Evolutionary conservation across 371 early-diverging fungal species (phyloP), one percentile per base, ranked within the genome.

Genomic region (Fennellomyces sp.): DNA sequence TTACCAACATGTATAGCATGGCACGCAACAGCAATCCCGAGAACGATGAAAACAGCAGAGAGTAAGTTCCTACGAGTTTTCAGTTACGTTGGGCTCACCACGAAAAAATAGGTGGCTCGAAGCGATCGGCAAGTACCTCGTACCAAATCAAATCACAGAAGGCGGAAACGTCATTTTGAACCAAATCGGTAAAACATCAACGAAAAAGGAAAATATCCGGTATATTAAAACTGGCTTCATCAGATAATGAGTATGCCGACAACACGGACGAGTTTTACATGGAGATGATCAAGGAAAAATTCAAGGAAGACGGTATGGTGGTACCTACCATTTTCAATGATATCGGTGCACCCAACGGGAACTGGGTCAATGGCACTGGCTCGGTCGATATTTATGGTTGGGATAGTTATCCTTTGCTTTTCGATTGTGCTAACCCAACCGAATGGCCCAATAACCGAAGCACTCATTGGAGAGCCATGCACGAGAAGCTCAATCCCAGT

Each of bases 71-170:
- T 31, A 6, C 25, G 17, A 15, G n/a, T 19, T 31, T 31, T 3
- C 19, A 19, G 26, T 10, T 17, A 48, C 11, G 25, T 33, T 33
- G 35, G 6, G 13, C 35, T 33, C 8, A 33, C 47, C 12, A 21
- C 11, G 0, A 45, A 5, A 23, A 5, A 45, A 45, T 45, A 39
- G 39, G 39, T 61, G 61, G 61, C 36, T 61, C n/a, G 39, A 39
- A 8, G 54, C 11, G 17, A 51, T 61, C 23, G 61, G 33, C 54
- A 61, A 61, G 54, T 61, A 38, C 35, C 31, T 61, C 29, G 61
- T 61, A 5, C 54, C 54, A 23, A 61, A 61, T 27, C 61, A 61
- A 28, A 61, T 61, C 35, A 53, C 61, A n/a, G 26, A 53, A 21
- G 54, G 54, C 19, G 61, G 61, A 3, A 29, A 21, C 12, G 30